Evolutionary conservation across 2,329 filamentous ascomycete genomes (phyloP).

Genomic region (Penicillium sp.): DNA sequence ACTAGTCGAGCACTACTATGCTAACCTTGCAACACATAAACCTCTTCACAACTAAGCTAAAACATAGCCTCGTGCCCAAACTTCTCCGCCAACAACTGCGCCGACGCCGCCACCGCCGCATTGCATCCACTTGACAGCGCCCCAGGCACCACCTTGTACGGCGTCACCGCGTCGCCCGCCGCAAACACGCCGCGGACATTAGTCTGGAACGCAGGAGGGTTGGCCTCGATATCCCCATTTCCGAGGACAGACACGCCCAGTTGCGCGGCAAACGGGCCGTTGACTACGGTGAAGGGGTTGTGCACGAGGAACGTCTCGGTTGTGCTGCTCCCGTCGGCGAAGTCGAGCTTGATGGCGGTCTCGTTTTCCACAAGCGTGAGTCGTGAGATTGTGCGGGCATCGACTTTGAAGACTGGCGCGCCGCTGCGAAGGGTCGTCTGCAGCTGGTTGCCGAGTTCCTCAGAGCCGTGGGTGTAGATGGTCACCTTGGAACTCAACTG

Average conservation of each 20-base stretch:
- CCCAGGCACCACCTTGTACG: slow-evolving; percentile 14
- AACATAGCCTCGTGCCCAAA: slow-evolving; percentile 5
- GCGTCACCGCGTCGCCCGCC: slow-evolving; percentile 46
- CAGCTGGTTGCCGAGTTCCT: slow-evolving; percentile 22
- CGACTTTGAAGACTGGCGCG: neutral
- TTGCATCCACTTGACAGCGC: slow-evolving; percentile 14
- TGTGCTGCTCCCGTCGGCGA: neutral
- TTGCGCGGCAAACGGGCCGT: neutral
- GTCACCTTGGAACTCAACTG: slow-evolving; percentile 44
- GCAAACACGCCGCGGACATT: slow-evolving; percentile 52
- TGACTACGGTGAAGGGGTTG: slow-evolving; percentile 4
- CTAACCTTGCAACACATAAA: no score
- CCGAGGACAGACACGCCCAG: slow-evolving; percentile 23
- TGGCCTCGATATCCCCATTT: slow-evolving; percentile 45
- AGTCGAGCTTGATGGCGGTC: neutral
- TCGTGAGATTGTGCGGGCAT: neutral
- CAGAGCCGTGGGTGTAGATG: slow-evolving; percentile 50
- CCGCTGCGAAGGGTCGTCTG: neutral
- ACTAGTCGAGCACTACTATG: no score
- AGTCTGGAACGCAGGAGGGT: slow-evolving; percentile 47
- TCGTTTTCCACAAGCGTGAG: neutral
- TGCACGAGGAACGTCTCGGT: slow-evolving; percentile 1
- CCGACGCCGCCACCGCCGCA: neutral
- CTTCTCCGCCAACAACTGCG: slow-evolving; percentile 11
- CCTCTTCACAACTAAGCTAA: no score